Evolutionary conservation across 768 basidiomycete genomes (phyloP), one percentile per base, ranked within the genome.

Genomic region (Suillus tomentosus): DNA sequence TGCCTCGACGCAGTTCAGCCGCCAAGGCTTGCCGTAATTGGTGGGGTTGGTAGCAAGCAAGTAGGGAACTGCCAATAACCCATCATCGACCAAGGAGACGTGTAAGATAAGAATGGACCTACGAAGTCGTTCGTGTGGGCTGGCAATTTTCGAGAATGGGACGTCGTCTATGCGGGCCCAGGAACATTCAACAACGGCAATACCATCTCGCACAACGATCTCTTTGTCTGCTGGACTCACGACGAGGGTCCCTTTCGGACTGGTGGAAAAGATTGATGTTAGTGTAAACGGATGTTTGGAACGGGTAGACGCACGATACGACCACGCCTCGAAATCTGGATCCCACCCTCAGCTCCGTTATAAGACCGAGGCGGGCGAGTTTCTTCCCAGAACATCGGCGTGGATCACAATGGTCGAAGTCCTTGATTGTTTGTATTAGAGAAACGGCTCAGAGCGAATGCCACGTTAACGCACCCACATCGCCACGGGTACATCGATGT

Each of bases 171-270:
- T 77, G 24, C 95, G 85, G 1, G 97, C 96, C 97, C 97, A 99
- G 4, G 94, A 96, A 74, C 96, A 99, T 73, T 99, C 97, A 2
- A 99, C 94, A n/a, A 99, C 97, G 1, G 96, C 97, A 6, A 98
- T 78, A 0, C 97, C 97, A 40, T 80, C 79, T 53, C 82, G 80
- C 0, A 84, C 79, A 10, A 99, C 80, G 63, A 96, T 86, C 5
- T 90, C 88, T n/a, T 87, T 84, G 72, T 99, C 97, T 1, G 89
- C 84, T 1, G 94, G 95, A 54, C 88, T 91, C 24, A 98, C 83
- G 27, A 91, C 79, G 68, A 85, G 82, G 36, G 82, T 90, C 0
- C 89, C 96, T 72, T 94, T 92, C 3, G 96, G 96, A 40, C 95
- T 96, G 71, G 34, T 17, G 15, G 15, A 9, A 10, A 34, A 45